A percentile compares a stretch with the other conserved stretches of the same genome.
Conservation (phyloP, 2,329 filamentous ascomycete species). For the Paecilomyces sp. region DNA sequence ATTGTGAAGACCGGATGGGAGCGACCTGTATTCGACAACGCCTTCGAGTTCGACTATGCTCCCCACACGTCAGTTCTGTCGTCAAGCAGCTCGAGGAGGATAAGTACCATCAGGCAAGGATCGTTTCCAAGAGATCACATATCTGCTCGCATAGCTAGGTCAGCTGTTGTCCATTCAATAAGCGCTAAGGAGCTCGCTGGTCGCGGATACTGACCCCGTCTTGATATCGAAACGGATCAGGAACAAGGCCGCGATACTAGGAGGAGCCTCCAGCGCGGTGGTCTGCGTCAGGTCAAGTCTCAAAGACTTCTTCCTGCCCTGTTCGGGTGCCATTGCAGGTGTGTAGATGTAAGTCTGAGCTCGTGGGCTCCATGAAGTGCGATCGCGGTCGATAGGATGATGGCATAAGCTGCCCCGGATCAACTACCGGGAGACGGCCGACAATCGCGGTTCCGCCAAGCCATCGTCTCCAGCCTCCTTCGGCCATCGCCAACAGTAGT, state of each 20-base stretch:
- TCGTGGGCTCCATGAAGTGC: constrained; percentile 16
- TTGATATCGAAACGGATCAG: constrained; percentile 90
- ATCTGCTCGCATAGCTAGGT: constrained; percentile 35
- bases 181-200: neutral
- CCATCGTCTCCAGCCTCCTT: neutral
- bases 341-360: constrained; percentile 2
- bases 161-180: neutral
- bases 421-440: neutral
- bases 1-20: constrained; percentile 87
- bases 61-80: constrained; percentile 10
- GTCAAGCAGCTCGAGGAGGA: neutral
- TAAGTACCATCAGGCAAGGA: constrained; percentile 57
- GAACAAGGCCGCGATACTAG: constrained; percentile 67
- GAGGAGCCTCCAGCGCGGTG: constrained; percentile 29
- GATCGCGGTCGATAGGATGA: neutral
- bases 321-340: constrained; percentile 21
- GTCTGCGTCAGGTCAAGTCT: constrained; percentile 27
- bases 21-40: constrained; percentile 89
- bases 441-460: neutral
- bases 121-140: constrained; percentile 83
- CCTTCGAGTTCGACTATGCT: constrained; percentile 61
- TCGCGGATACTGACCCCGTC: constrained; percentile 58
- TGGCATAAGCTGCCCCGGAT: constrained; percentile 1
- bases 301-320: constrained; percentile 21
- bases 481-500: neutral